A percentile compares a stretch with the other conserved stretches of the same genome.
Evolutionary conservation across 129 eudicot species (phyloP).

Genomic region (Helianthus tuberosus): DNA sequence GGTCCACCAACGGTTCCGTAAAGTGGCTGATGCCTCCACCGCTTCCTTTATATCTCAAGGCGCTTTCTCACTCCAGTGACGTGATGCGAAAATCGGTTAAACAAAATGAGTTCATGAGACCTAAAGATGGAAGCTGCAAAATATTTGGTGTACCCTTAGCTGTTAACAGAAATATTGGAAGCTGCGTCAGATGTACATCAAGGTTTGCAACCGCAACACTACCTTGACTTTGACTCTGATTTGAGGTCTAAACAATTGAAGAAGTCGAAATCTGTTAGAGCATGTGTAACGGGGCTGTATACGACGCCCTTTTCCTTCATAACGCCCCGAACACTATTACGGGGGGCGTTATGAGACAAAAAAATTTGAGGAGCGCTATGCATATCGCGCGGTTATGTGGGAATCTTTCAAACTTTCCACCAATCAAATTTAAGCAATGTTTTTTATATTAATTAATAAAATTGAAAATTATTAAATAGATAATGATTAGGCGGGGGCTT

Average conservation of each 20-base stretch:
- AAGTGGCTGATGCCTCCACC: constrained; percentile 85
- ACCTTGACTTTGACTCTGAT: constrained; percentile 48
- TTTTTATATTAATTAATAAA: no score
- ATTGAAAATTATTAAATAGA: no score
- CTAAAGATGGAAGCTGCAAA: constrained; percentile 74
- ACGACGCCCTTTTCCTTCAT: no score
- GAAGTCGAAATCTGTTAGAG: constrained; percentile 46
- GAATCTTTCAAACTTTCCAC: no score
- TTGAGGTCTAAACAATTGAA: constrained; percentile 60
- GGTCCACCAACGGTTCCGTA: constrained; percentile 47
- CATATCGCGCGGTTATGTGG: no score
- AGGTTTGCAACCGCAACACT: constrained; percentile 42
- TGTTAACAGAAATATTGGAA: constrained; percentile 47
- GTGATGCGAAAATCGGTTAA: constrained; percentile 37
- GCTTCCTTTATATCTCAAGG: constrained; percentile 48
- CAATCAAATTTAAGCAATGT: no score
- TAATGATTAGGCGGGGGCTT: no score
- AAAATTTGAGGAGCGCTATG: no score
- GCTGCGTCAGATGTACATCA: constrained; percentile 42
- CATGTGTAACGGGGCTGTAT: no score
- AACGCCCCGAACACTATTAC: no score
- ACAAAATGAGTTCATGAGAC: constrained; percentile 46
- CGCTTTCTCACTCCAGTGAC: constrained; percentile 53
- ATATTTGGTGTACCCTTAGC: constrained; percentile 85
- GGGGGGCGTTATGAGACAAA: no score